Evolutionary conservation across 345 rosid species (phyloP).

Genomic region (Ceriops zippeliana): DNA sequence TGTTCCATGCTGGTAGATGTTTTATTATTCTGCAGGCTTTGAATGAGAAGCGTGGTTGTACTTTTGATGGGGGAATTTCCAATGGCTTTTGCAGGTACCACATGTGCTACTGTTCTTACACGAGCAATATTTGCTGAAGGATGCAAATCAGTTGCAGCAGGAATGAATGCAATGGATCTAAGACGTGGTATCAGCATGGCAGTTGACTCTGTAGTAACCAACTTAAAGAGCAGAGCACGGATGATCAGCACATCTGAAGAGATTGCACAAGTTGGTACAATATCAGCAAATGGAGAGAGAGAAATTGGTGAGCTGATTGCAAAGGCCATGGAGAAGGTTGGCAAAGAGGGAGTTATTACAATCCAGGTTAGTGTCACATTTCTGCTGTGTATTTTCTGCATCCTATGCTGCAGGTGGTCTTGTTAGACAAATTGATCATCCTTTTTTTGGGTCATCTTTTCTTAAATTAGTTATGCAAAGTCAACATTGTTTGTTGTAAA

Average conservation of each 20-base stretch:
- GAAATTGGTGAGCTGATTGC: conserved; percentile 98
- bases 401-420: no score
- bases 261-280: conserved; percentile 98
- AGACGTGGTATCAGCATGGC: conserved; percentile 94
- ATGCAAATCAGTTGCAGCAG: conserved; percentile 97
- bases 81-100: conserved; percentile 56
- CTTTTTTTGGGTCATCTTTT: no score
- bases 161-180: conserved; percentile 93
- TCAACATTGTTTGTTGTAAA: no score
- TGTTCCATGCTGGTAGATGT: not conserved
- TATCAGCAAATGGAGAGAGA: conserved; percentile 95
- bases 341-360: conserved; percentile 98
- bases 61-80: not conserved
- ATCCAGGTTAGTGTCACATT: conserved; percentile 55
- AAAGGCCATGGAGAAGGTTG: conserved; percentile 99
- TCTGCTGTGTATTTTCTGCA: not conserved
- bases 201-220: conserved; percentile 81
- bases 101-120: conserved; percentile 96
- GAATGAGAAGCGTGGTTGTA: not conserved
- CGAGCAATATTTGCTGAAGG: conserved; percentile 83
- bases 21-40: not conserved
- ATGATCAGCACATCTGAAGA: conserved; percentile 99
- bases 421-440: no score
- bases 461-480: no score
- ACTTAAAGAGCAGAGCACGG: conserved; percentile 82